phyloP scores from a whole-genome alignment of 179 eudicot genomes.

The Spinacia oleracea region DNA sequence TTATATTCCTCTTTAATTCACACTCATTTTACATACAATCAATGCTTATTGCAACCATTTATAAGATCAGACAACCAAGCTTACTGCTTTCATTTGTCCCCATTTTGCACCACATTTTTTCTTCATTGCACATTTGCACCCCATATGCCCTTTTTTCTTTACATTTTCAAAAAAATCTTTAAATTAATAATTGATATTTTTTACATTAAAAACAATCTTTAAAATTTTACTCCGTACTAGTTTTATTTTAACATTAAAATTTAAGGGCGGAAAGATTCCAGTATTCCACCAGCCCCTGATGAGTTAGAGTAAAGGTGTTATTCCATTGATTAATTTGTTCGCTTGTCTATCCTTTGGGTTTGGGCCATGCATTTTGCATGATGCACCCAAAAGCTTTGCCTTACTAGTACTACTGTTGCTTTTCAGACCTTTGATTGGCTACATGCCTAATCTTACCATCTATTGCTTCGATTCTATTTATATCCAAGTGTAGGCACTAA shows the following conservation, averaged over 20 bases:
- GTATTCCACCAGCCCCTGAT: background rate
- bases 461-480: slow-evolving; percentile 13
- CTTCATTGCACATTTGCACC: slow-evolving; percentile 10
- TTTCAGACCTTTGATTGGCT: slow-evolving; percentile 23
- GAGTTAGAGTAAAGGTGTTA: slow-evolving; percentile 18
- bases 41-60: slow-evolving; percentile 11
- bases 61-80: background rate
- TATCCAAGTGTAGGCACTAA: too few relatives aligned
- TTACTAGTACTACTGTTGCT: slow-evolving; percentile 19
- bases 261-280: slow-evolving; percentile 1
- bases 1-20: too few relatives aligned
- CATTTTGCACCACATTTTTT: slow-evolving; percentile 15
- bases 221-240: background rate
- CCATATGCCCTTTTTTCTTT: slow-evolving; percentile 8
- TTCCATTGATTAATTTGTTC: slow-evolving; percentile 25
- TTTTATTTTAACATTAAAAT: background rate
- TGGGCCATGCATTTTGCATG: slow-evolving; percentile 11
- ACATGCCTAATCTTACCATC: slow-evolving; percentile 17
- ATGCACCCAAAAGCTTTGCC: slow-evolving; percentile 17
- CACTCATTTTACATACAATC: slow-evolving; percentile 14
- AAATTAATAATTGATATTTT: background rate
- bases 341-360: slow-evolving; percentile 3
- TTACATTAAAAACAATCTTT: too few relatives aligned
- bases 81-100: slow-evolving; percentile 27
- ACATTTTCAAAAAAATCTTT: background rate